Percentiles rank a stretch among this genome's conserved stretches.
Evolutionary conservation across 371 early-diverging fungal genomes (phyloP).

Genomic region (Nematocida parisii): DNA sequence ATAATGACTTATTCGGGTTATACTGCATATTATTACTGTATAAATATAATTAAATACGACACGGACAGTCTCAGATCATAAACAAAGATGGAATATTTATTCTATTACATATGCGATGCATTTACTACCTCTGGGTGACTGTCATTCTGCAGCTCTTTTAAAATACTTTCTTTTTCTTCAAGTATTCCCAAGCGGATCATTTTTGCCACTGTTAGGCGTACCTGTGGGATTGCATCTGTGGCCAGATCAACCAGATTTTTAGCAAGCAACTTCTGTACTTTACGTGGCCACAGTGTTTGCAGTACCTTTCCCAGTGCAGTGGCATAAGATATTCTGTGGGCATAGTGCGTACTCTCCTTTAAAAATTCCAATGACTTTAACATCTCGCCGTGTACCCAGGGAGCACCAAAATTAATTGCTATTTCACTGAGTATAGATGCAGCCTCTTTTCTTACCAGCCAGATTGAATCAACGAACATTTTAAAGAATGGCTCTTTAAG

Average conservation of each 20-base stretch:
- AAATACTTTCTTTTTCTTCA: constrained; percentile 20
- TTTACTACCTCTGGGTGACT: constrained; percentile 42
- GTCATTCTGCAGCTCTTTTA: constrained; percentile 25
- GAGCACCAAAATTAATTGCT: constrained; percentile 14
- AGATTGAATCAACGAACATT: constrained; percentile 46
- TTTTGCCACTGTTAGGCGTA: constrained; percentile 34
- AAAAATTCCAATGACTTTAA: constrained; percentile 31
- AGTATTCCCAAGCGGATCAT: background rate
- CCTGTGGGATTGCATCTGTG: constrained; percentile 43
- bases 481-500: constrained; percentile 39
- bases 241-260: constrained; percentile 13
- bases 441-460: constrained; percentile 50
- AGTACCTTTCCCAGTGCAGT: constrained; percentile 16
- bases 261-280: constrained; percentile 1
- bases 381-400: constrained; percentile 26
- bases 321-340: constrained; percentile 47
- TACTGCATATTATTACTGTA: too few relatives aligned
- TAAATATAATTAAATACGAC: too few relatives aligned
- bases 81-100: constrained; percentile 25
- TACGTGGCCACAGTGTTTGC: constrained; percentile 26
- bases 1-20: too few relatives aligned
- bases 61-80: background rate
- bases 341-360: constrained; percentile 23
- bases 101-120: constrained; percentile 7
- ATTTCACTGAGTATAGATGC: constrained; percentile 38